Evolutionary conservation across 2,329 filamentous ascomycete species (phyloP).

Genomic region (Sarocladiaceae sp.): DNA sequence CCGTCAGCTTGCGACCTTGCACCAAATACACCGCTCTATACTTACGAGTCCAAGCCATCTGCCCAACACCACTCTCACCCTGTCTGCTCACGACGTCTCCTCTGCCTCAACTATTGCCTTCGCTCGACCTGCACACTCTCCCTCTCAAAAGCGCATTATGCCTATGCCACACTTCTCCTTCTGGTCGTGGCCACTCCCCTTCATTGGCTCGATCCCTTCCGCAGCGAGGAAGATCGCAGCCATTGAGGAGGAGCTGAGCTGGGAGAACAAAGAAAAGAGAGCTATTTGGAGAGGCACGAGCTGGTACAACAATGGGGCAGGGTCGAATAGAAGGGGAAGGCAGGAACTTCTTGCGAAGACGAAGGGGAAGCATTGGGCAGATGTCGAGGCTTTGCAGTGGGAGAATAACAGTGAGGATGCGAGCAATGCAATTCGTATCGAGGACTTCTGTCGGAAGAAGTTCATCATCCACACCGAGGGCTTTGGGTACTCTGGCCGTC

Average conservation of each 20-base stretch:
- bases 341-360: constrained; percentile 33
- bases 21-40: constrained; percentile 49
- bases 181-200: constrained; percentile 49
- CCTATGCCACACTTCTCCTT: constrained; percentile 53
- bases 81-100: constrained; percentile 48
- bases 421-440: constrained; percentile 40
- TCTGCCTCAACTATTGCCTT: constrained; percentile 40
- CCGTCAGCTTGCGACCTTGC: constrained; percentile 47
- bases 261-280: constrained; percentile 30
- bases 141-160: constrained; percentile 33
- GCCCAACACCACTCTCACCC: constrained; percentile 47
- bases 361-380: constrained; percentile 39
- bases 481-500: constrained; percentile 47
- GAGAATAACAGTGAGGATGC: constrained; percentile 25
- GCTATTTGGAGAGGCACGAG: constrained; percentile 49
- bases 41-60: constrained; percentile 42
- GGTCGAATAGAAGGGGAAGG: constrained; percentile 31
- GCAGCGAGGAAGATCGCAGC: constrained; percentile 31
- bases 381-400: constrained; percentile 40
- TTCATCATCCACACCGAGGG: constrained; percentile 52
- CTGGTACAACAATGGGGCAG: constrained; percentile 41
- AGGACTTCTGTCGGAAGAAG: constrained; percentile 47
- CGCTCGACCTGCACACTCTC: constrained; percentile 37
- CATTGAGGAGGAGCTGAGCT: constrained; percentile 27
- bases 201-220: constrained; percentile 39